Base-by-base conservation (phyloP, 331 rosid genomes). In the Pyracantha coccinea region DNA sequence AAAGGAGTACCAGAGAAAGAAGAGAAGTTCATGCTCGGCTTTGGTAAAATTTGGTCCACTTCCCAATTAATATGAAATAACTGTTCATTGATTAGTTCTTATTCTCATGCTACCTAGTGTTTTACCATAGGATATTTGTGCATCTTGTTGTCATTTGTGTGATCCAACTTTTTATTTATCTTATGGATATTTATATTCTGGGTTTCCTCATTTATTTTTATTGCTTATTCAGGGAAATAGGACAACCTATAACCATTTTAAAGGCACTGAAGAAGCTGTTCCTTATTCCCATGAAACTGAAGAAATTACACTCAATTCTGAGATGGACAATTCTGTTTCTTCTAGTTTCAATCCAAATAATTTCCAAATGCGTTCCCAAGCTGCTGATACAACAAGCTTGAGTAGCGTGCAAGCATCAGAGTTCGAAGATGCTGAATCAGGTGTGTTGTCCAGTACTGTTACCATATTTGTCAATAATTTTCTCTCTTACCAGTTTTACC, bases 361-460 rank as follows among this genome's bases (percentile, higher is more conserved):
- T 77, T 80, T 77, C 70, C 88, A 78, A 75, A 79, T 85, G 79
- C 84, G 57, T 76, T 79, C 96, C 67, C 89, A 82, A 83, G 82
- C 81, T 68, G 82, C 74, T 16, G 97, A 88, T 20, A 81, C 88
- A 52, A 78, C 84, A 71, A 86, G 93, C 87, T 83, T 86, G 62
- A 89, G 76, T 67, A 87, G 86, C 79, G 79, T 81, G 57, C 90
- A 83, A 73, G 81, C 88, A 69, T 83, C 96, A 68, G 92, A 88
- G 59, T 86, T 71, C 35, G 98, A 89, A 86, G 96, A 90, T 75
- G 87, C 86, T 47, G 95, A 90, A 82, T 89, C 98, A 62, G 96
- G 96, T 89, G 86, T 60, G 24, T 50, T 31, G 33, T 75, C 15
- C 35, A 66, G 7, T 14, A 25, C 27, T 25, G 31, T 50, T 44